Conservation (phyloP, 192 early-diverging fungal genomes). For the Coemansia sp. region DNA sequence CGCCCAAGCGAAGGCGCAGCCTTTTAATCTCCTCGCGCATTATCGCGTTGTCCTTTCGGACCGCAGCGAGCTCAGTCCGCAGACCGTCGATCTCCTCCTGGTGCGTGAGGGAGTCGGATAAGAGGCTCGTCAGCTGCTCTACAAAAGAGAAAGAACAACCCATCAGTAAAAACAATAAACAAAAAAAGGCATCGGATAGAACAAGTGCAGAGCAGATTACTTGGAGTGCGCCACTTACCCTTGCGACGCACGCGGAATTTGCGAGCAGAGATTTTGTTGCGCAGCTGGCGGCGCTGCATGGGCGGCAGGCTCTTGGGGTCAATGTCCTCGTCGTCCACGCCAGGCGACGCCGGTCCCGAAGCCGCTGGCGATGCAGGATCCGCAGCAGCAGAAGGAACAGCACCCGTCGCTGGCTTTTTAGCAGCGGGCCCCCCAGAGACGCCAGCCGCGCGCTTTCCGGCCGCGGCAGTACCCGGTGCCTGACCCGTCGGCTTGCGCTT, state of each 20-base stretch:
- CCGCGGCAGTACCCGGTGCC: not conserved
- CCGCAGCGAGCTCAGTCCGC: conserved; percentile 46
- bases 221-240: conserved; percentile 46
- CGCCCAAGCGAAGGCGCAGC: conserved; percentile 28
- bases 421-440: not conserved
- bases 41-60: conserved; percentile 38
- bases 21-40: conserved; percentile 46
- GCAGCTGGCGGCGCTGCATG: conserved; percentile 79
- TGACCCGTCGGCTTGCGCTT: not conserved
- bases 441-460: too few relatives aligned
- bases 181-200: not conserved
- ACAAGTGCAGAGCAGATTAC: not conserved
- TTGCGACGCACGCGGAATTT: conserved; percentile 86
- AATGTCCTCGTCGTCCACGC: conserved; percentile 39
- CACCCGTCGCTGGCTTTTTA: conserved; percentile 7
- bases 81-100: conserved; percentile 59
- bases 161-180: conserved; percentile 8
- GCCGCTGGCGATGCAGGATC: not conserved
- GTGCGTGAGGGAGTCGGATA: conserved; percentile 60
- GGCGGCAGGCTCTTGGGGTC: conserved; percentile 69
- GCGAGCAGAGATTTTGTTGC: conserved; percentile 86
- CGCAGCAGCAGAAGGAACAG: conserved; percentile 19
- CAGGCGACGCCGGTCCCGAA: not conserved
- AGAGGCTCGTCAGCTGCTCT: conserved; percentile 66
- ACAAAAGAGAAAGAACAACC: conserved; percentile 20